These are phyloP conservation scores for Pterocarpus santalinus DNA, from an alignment of 306 rosid species.

Conservation along the genomic window DNA sequence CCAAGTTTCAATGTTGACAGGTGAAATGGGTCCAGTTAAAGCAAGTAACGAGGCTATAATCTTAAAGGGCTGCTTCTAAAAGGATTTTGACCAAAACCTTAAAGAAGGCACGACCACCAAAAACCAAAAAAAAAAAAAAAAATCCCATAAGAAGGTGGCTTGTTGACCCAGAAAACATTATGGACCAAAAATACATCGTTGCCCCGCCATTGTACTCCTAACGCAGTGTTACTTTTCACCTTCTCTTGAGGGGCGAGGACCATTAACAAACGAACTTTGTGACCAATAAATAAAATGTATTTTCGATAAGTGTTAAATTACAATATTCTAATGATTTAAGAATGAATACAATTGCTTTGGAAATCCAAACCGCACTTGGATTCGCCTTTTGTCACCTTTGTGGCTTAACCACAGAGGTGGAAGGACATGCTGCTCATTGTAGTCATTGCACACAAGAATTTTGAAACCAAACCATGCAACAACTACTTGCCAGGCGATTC, in stretches of 20 bases:
- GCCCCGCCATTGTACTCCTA: no score
- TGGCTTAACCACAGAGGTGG: not conserved
- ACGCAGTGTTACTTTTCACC: no score
- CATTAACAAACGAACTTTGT: no score
- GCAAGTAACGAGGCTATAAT: not conserved
- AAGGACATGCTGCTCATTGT: not conserved
- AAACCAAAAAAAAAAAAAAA: no score
- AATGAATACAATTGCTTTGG: constrained; percentile 22
- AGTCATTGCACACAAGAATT: not conserved
- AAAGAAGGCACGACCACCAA: no score
- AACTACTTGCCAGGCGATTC: constrained; percentile 1
- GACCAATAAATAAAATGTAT: not conserved
- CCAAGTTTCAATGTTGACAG: not conserved
- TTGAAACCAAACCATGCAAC: constrained; percentile 8
- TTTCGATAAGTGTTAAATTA: not conserved
- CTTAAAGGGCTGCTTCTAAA: not conserved
- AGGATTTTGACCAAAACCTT: not conserved
- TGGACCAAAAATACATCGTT: no score
- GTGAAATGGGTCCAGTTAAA: not conserved
- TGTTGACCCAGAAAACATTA: not conserved
- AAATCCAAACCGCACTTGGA: constrained; percentile 9
- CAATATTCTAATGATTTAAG: not conserved
- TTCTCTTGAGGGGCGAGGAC: no score
- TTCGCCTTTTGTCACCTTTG: not conserved
- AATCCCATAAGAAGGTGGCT: not conserved